A percentile compares a stretch with the other conserved stretches of the same genome.
Evolutionary conservation across 2,329 filamentous ascomycete genomes (phyloP).

Genomic region (Fusarium devonianum): DNA sequence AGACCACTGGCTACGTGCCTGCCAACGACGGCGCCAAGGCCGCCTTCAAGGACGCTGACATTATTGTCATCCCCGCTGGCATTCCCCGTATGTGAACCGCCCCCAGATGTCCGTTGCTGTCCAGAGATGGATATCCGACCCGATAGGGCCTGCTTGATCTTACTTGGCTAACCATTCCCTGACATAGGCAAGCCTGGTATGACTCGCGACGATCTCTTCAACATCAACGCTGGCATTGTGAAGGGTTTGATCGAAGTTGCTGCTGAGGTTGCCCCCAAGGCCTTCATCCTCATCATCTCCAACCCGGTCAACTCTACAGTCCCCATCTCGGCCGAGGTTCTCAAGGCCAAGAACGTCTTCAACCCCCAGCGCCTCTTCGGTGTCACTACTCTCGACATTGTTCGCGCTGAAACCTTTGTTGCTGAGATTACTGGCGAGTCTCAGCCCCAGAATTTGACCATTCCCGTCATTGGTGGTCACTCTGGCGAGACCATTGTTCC

Average conservation of each 20-base stretch:
- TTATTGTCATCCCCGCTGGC: slow-evolving; percentile 96
- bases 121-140: slow-evolving; percentile 33
- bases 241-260: slow-evolving; percentile 89
- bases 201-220: slow-evolving; percentile 99
- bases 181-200: slow-evolving; percentile 92
- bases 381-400: slow-evolving; percentile 98
- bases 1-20: slow-evolving; percentile 87
- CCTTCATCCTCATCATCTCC: slow-evolving; percentile 95
- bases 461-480: slow-evolving; percentile 96
- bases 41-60: slow-evolving; percentile 90
- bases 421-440: slow-evolving; percentile 83
- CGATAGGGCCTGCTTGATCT: slow-evolving; percentile 24
- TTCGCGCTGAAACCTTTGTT: slow-evolving; percentile 96
- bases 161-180: slow-evolving; percentile 31
- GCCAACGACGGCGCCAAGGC: slow-evolving; percentile 84
- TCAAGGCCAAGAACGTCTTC: slow-evolving; percentile 93
- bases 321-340: slow-evolving; percentile 94
- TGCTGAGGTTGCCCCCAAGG: slow-evolving; percentile 89
- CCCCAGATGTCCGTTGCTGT: slow-evolving; percentile 26
- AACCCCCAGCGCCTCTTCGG: slow-evolving; percentile 96
- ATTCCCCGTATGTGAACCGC: slow-evolving; percentile 80
- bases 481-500: slow-evolving; percentile 98
- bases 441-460: slow-evolving; percentile 80
- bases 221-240: slow-evolving; percentile 98
- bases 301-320: slow-evolving; percentile 99